Evolutionary conservation across 345 rosid genomes (phyloP), one percentile per base, ranked within the genome.

Genomic region (Passiflora organensis): DNA sequence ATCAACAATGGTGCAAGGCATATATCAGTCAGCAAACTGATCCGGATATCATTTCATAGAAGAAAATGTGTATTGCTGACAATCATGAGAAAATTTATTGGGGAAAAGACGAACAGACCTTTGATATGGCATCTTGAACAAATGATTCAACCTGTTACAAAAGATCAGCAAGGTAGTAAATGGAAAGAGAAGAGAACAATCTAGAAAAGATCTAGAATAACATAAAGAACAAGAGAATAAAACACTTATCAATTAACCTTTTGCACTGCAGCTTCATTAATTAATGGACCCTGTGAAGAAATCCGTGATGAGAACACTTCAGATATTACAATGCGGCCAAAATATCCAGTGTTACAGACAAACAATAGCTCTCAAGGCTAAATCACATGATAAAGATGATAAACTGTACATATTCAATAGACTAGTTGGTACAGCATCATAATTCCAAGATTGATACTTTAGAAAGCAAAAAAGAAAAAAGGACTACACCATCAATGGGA

Each of bases 221-320:
- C 1, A 15, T 12, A 1, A 41, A 50, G 64, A 47, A 64, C 22
- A 70, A 63, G 20, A 19, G 14, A n/a, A 22, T 22, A 10, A 19
- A 21, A 19, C 34, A 47, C n/a, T n/a, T 6, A 4, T 14, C 25
- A 49, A 19, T 71, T 43, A 56, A 89, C 97, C 97, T 93, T 93
- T 39, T 86, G 68, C 37, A 93, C 59, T 43, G 91, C 97, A 70
- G 96, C 89, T 74, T 84, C 91, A 75, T 89, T 93, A 63, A 93
- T 93, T 62, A 93, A 83, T 25, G 97, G 97, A 59, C 99, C 99
- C 99, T 93, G 84, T 47, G 32, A 60, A 21, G 55, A 65, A 60
- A 69, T 16, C 12, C 13, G 24, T 22, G 28, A 22, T 48, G n/a
- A 65, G 60, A 22, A 53, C 45, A 43, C 51, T 56, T 58, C 21